Conservation (phyloP, 2,329 filamentous ascomycete species). For the Aureobasidium melanogenum region DNA sequence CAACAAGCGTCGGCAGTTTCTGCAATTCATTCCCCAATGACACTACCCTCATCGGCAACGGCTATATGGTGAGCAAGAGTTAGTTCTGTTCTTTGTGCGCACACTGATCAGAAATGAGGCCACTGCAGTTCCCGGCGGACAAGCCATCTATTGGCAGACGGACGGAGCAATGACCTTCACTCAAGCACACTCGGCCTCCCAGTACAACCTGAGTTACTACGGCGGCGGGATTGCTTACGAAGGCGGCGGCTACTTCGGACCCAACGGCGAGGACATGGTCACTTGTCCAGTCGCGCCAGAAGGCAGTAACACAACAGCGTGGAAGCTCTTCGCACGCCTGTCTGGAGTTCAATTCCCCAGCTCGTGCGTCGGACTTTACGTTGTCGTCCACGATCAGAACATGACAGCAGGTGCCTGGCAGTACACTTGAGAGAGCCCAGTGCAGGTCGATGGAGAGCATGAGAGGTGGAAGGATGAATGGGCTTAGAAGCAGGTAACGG, state of each 20-base stretch:
- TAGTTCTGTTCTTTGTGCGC: not conserved
- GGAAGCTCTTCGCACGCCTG: slow-evolving; percentile 15
- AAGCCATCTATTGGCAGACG: slow-evolving; percentile 16
- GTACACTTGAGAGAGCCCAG: slow-evolving; percentile 12
- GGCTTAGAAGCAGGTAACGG: not conserved
- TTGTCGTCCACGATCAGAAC: slow-evolving; percentile 4
- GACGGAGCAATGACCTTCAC: slow-evolving; percentile 18
- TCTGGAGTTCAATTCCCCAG: slow-evolving; percentile 7
- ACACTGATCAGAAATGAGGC: slow-evolving; percentile 11
- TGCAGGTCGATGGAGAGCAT: not conserved
- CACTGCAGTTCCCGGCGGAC: slow-evolving; percentile 18
- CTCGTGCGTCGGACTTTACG: slow-evolving; percentile 14
- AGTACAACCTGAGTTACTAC: slow-evolving; percentile 11
- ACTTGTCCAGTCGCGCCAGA: slow-evolving; percentile 16
- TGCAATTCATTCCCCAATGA: slow-evolving; percentile 9
- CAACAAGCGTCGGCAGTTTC: slow-evolving; percentile 8
- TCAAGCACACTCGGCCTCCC: slow-evolving; percentile 15
- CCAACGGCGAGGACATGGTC: slow-evolving; percentile 13
- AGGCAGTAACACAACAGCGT: slow-evolving; percentile 8
- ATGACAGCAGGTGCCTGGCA: slow-evolving; percentile 15
- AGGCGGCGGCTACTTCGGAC: slow-evolving; percentile 16
- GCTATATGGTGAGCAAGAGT: slow-evolving; percentile 4
- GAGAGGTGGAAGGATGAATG: not conserved
- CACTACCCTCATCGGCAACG: slow-evolving; percentile 13
- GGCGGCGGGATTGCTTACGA: slow-evolving; percentile 14